These are phyloP conservation scores for Colletotrichum sp. DNA, from an alignment of 2,329 filamentous ascomycete species.

Conservation along the genomic window DNA sequence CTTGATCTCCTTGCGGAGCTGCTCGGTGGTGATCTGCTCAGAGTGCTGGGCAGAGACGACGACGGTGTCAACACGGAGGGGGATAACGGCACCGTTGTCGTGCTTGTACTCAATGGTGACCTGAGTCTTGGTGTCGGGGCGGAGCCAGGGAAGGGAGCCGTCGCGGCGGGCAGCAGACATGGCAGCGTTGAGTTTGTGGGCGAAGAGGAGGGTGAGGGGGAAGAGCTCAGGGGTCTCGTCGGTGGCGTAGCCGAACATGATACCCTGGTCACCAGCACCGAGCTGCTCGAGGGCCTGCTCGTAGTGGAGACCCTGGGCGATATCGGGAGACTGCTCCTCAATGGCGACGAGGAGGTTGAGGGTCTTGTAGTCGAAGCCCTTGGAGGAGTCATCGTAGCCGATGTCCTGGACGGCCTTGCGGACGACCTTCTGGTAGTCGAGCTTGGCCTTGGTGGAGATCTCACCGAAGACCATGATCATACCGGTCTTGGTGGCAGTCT, in stretches of 20 bases:
- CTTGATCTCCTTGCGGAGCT: conserved; percentile 91
- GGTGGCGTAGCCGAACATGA: conserved; percentile 99
- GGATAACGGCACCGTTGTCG: conserved; percentile 91
- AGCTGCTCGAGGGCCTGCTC: conserved; percentile 97
- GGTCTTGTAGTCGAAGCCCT: conserved; percentile 99
- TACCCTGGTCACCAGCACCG: conserved; percentile 98
- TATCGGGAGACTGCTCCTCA: conserved; percentile 98
- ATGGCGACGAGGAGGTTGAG: conserved; percentile 98
- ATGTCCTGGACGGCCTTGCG: conserved; percentile 97
- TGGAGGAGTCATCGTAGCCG: conserved; percentile 94
- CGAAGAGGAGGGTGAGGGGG: conserved; percentile 89
- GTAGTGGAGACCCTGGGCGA: conserved; percentile 98
- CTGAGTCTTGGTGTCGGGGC: conserved; percentile 99
- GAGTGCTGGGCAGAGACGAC: conserved; percentile 96
- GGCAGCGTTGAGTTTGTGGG: conserved; percentile 96
- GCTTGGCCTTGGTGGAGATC: conserved; percentile 93
- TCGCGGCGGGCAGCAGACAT: conserved; percentile 90
- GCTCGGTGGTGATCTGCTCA: conserved; percentile 85
- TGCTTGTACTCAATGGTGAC: conserved; percentile 99
- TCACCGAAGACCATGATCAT: conserved; percentile 99
- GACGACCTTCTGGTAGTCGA: conserved; percentile 99
- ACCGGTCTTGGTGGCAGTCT: conserved; percentile 99
- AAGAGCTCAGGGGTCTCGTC: conserved; percentile 98
- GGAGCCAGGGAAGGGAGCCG: conserved; percentile 89
- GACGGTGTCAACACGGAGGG: conserved; percentile 92